Percentiles rank a stretch among this genome's conserved stretches.
Evolutionary conservation across 805 yeast species (phyloP).

Genomic region (Phaffomyces thermotolerans): DNA sequence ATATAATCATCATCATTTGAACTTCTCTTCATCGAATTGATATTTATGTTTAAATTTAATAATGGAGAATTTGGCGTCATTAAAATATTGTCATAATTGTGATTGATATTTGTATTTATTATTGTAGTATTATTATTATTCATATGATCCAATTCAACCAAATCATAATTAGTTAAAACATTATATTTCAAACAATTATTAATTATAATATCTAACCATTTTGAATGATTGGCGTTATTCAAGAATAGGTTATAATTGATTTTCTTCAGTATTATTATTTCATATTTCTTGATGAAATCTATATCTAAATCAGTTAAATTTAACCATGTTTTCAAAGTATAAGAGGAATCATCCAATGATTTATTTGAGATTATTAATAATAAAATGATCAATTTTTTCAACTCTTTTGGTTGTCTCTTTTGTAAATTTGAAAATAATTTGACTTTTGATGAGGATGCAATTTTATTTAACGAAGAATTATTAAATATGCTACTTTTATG

Average conservation of each 20-base stretch:
- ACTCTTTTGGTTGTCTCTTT: slow-evolving; percentile 5
- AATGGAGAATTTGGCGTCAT: slow-evolving; percentile 20
- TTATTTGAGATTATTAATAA: slow-evolving; percentile 34
- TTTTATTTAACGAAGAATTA: neutral
- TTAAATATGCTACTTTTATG: slow-evolving; percentile 9
- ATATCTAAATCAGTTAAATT: slow-evolving; percentile 18
- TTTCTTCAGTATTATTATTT: slow-evolving; percentile 16
- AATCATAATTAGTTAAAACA: neutral
- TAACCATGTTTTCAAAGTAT: slow-evolving; percentile 45
- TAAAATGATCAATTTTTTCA: slow-evolving; percentile 24
- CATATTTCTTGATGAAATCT: slow-evolving; percentile 11
- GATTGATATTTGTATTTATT: too few relatives aligned
- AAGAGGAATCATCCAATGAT: slow-evolving; percentile 41
- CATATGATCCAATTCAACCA: neutral
- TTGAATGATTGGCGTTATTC: slow-evolving; percentile 5
- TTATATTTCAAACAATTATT: slow-evolving; percentile 6
- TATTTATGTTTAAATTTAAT: neutral
- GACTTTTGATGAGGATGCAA: slow-evolving; percentile 6
- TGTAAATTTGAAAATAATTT: slow-evolving; percentile 6
- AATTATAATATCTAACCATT: slow-evolving; percentile 11
- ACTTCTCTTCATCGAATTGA: neutral
- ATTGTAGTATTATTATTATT: too few relatives aligned
- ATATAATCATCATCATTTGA: too few relatives aligned
- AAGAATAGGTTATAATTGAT: slow-evolving; percentile 20
- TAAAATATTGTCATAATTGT: too few relatives aligned